Evolutionary conservation across 768 basidiomycete species (phyloP).

Genomic region (Pholiota microspora): DNA sequence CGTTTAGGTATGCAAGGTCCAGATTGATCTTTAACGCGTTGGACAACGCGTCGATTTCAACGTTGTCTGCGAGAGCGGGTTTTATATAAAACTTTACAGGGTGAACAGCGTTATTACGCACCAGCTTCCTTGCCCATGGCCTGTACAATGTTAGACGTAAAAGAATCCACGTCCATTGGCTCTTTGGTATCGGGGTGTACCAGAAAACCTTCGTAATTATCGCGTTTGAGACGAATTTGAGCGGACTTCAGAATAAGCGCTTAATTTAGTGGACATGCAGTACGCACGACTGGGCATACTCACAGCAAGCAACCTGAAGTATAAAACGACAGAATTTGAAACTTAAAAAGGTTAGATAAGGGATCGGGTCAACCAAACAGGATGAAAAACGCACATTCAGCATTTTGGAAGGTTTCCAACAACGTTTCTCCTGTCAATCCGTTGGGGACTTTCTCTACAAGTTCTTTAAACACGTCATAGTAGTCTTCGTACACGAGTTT

Average conservation of each 20-base stretch:
- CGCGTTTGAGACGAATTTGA: slow-evolving; percentile 65
- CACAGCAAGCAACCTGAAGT: slow-evolving; percentile 75
- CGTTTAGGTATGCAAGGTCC: slow-evolving; percentile 80
- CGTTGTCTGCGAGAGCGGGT: slow-evolving; percentile 55
- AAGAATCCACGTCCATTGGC: slow-evolving; percentile 54
- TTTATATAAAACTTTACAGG: background rate
- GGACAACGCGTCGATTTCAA: slow-evolving; percentile 77
- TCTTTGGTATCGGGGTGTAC: slow-evolving; percentile 71
- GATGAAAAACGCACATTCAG: slow-evolving; percentile 39
- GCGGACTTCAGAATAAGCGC: slow-evolving; percentile 45
- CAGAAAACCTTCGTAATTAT: slow-evolving; percentile 68
- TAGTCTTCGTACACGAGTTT: slow-evolving; percentile 72
- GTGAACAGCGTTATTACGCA: slow-evolving; percentile 23
- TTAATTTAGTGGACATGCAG: background rate
- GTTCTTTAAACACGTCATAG: slow-evolving; percentile 54
- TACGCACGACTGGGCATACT: slow-evolving; percentile 6
- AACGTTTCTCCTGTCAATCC: slow-evolving; percentile 38
- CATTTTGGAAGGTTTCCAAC: slow-evolving; percentile 51
- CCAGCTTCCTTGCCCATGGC: slow-evolving; percentile 77
- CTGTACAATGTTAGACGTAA: slow-evolving; percentile 80
- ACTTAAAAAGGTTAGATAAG: slow-evolving; percentile 28
- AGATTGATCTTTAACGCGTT: slow-evolving; percentile 65
- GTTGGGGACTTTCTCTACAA: slow-evolving; percentile 44
- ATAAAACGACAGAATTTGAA: slow-evolving; percentile 75
- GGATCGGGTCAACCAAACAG: background rate